Base-by-base conservation (phyloP, 495 filamentous ascomycete genomes). In the Annulohypoxylon stygium region DNA sequence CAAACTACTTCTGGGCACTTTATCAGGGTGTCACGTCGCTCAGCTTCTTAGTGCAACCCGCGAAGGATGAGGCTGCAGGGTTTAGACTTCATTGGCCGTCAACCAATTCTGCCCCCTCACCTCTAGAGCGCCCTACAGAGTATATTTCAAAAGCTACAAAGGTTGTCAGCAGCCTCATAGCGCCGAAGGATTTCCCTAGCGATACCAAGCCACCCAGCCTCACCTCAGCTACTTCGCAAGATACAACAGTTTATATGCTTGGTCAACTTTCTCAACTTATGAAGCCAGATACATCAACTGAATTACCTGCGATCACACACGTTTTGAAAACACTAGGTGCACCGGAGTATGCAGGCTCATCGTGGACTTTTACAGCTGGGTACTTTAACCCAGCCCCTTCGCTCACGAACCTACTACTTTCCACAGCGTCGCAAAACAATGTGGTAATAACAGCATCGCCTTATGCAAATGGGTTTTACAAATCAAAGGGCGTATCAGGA, bases 311-410 rank as follows among this genome's bases (percentile, higher is more conserved):
- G 23, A 84, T 99, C 30, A 91, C 86, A 2, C 86, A 87, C 41
- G 85, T 98, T 61, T 85, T 99, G 5, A 85, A 83, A n/a, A 83
- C 86, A 6, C 84, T 98, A 20, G 85, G 87, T 2, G 79, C 78
- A 6, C 84, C 90, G 1, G 81, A 86, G 20, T 92, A 91, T 75
- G 80, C 84, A 39, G 85, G 87, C 37, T 92, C 91, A 3, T 89
- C 87, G 39, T 98, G 96, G 95, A 93, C 93, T 12, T 98, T 99
- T 81, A 98, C 96, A 20, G 95, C 96, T 2, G 96, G 96, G 30
- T 99, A 99, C 80, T 99, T 99, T 85, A 99, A 99, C 81, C 97
- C 96, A 57, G 92, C 93, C 43, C 90, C 95, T 2, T 86, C 89
- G 1, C 87, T 97, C 6, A 94, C 92, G 14, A 86, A 90, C 53